Evolutionary conservation across 192 early-diverging fungal genomes (phyloP).

Genomic region (Pecoramyces ruminantium): DNA sequence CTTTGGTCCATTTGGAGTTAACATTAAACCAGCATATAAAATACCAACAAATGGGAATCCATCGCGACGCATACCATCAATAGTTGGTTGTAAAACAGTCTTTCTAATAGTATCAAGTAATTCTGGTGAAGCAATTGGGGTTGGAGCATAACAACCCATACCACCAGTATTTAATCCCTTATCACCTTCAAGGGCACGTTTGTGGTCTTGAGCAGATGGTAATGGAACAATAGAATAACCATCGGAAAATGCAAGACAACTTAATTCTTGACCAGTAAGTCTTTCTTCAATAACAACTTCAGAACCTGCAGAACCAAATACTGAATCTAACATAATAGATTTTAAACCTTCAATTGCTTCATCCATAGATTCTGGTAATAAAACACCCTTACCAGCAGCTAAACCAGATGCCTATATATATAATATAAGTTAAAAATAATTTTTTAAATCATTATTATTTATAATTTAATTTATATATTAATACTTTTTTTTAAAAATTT

Average conservation of each 20-base stretch:
- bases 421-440: too few species aligned
- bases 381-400: slow-evolving; percentile 94
- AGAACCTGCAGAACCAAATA: slow-evolving; percentile 74
- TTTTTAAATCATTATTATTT: too few species aligned
- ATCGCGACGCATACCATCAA: slow-evolving; percentile 91
- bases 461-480: too few species aligned
- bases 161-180: slow-evolving; percentile 92
- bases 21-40: slow-evolving; percentile 92
- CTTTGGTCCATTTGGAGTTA: slow-evolving; percentile 77
- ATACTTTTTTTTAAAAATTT: too few species aligned
- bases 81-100: slow-evolving; percentile 73
- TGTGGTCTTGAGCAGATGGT: slow-evolving; percentile 97
- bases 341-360: slow-evolving; percentile 75
- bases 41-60: slow-evolving; percentile 91
- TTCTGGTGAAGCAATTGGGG: slow-evolving; percentile 70
- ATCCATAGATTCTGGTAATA: slow-evolving; percentile 66
- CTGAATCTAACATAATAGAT: slow-evolving; percentile 74
- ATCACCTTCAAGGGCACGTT: slow-evolving; percentile 88
- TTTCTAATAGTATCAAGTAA: slow-evolving; percentile 52
- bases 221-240: slow-evolving; percentile 81
- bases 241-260: slow-evolving; percentile 77
- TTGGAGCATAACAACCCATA: slow-evolving; percentile 96
- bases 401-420: slow-evolving; percentile 72
- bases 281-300: slow-evolving; percentile 95
- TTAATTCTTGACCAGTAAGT: slow-evolving; percentile 84